Percentiles rank a stretch among this genome's conserved stretches.
Conservation (phyloP, 371 early-diverging fungal species). For the Phascolomyces articulosus region DNA sequence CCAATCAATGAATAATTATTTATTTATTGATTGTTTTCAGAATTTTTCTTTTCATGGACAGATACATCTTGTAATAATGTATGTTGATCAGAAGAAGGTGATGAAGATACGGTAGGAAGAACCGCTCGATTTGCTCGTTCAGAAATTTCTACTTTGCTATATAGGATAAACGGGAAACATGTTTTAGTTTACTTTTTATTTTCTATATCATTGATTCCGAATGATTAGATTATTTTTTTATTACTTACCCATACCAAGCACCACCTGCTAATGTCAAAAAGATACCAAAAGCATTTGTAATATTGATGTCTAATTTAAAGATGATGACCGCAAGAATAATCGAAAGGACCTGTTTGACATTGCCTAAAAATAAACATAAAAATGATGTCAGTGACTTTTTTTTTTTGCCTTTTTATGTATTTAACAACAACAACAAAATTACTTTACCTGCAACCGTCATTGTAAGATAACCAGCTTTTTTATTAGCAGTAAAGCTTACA, state of each 20-base stretch:
- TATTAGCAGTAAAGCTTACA: constrained; percentile 84
- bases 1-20: background rate
- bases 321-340: constrained; percentile 78
- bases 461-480: constrained; percentile 81
- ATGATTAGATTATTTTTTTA: too few species aligned
- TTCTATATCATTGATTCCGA: background rate
- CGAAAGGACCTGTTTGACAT: constrained; percentile 86
- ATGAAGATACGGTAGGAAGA: constrained; percentile 6
- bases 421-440: background rate
- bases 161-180: background rate
- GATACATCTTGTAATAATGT: constrained; percentile 7
- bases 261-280: constrained; percentile 81
- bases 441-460: constrained; percentile 83
- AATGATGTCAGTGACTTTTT: background rate
- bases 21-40: background rate
- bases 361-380: constrained; percentile 40
- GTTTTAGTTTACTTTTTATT: background rate
- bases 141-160: constrained; percentile 15
- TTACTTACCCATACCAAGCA: constrained; percentile 55
- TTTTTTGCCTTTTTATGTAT: background rate
- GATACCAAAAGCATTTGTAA: constrained; percentile 75
- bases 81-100: background rate
- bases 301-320: constrained; percentile 69
- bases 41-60: constrained; percentile 8
- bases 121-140: constrained; percentile 10